These are phyloP conservation scores for Aphanomyces stellatus DNA, from an alignment of 352 stramenopile genomes.

Conservation along the genomic window DNA sequence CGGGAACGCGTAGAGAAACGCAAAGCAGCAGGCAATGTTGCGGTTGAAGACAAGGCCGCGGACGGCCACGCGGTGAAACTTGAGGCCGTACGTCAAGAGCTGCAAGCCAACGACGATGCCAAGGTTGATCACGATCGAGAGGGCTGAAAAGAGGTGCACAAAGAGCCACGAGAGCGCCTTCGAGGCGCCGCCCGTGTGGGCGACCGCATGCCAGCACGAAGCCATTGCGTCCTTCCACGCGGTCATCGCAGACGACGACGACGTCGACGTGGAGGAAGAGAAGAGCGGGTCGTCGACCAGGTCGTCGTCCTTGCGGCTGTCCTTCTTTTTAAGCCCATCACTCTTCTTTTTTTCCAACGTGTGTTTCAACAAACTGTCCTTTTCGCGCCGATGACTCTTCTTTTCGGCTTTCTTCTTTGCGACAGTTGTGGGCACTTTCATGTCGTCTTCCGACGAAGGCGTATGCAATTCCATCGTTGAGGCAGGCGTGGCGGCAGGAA, in stretches of 20 bases:
- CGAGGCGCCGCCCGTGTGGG: too few species aligned
- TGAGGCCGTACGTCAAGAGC: slow-evolving; percentile 65
- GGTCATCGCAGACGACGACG: not conserved
- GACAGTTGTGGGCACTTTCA: not conserved
- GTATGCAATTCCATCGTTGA: not conserved
- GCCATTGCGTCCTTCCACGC: not conserved
- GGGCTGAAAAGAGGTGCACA: slow-evolving; percentile 38
- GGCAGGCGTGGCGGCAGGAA: not conserved
- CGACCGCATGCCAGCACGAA: not conserved
- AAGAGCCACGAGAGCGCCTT: not conserved
- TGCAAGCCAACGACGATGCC: slow-evolving; percentile 59
- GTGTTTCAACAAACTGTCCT: not conserved
- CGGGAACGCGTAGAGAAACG: slow-evolving; percentile 81
- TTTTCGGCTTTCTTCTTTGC: not conserved
- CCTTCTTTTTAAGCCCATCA: not conserved
- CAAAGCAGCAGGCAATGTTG: slow-evolving; percentile 82
- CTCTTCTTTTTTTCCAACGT: not conserved
- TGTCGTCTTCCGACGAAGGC: slow-evolving; percentile 6
- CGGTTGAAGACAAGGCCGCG: slow-evolving; percentile 71
- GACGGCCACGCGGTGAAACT: slow-evolving; percentile 72
- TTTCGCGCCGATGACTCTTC: not conserved
- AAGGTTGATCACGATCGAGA: slow-evolving; percentile 58
- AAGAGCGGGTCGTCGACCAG: not conserved
- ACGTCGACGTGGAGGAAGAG: not conserved
- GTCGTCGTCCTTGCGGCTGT: not conserved